These are phyloP conservation scores for Erythrobasidium hasegawianum DNA, from an alignment of 1,284 basidiomycete species.

Conservation along the genomic window DNA sequence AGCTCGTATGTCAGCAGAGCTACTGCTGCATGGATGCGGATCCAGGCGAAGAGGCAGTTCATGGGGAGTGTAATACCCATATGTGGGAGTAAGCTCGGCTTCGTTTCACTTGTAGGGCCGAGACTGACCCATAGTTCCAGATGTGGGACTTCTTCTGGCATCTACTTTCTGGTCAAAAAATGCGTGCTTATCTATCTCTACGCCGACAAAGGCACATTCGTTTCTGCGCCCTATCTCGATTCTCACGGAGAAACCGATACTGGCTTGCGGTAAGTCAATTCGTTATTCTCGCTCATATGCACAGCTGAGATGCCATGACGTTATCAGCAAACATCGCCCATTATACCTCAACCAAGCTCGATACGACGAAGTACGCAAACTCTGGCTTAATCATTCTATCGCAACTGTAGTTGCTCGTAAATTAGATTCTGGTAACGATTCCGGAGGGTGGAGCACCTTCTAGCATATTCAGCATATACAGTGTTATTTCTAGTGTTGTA, in stretches of 20 bases:
- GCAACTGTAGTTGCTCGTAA: constrained; percentile 86
- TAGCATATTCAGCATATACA: no score
- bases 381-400: constrained; percentile 84
- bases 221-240: constrained; percentile 87
- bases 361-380: constrained; percentile 87
- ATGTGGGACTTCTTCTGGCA: constrained; percentile 81
- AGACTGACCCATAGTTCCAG: constrained; percentile 52
- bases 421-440: constrained; percentile 81
- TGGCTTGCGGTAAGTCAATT: constrained; percentile 70
- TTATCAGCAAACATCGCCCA: constrained; percentile 71
- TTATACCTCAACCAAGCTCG: constrained; percentile 81
- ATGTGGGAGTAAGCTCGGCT: constrained; percentile 72
- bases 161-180: constrained; percentile 88
- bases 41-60: constrained; percentile 54
- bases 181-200: constrained; percentile 91
- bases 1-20: constrained; percentile 82
- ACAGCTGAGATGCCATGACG: constrained; percentile 9
- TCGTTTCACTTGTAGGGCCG: not conserved
- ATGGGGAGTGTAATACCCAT: constrained; percentile 92
- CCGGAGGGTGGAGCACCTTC: constrained; percentile 86
- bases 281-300: not conserved
- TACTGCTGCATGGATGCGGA: constrained; percentile 83
- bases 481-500: no score
- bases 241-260: constrained; percentile 91
- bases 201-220: constrained; percentile 81